phyloP scores from a whole-genome alignment of 2,329 filamentous ascomycete species.

The Aspergillus sp. region DNA sequence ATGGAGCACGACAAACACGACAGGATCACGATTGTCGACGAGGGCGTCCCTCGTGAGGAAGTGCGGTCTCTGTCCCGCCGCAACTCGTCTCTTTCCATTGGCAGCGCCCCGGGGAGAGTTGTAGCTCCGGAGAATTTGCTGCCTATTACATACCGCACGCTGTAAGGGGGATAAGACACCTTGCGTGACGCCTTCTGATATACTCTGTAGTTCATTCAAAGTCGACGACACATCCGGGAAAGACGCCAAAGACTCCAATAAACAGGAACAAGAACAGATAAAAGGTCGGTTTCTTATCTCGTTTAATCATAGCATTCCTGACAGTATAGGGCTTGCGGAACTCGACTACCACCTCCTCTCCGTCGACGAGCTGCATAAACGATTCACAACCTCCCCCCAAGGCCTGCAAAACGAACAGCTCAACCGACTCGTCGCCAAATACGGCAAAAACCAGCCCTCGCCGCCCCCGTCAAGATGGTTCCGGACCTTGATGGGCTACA shows the following conservation, averaged over 20 bases:
- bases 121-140: conserved; percentile 4
- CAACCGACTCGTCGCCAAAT: conserved; percentile 54
- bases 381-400: conserved; percentile 57
- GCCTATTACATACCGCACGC: conserved; percentile 6
- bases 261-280: neutral
- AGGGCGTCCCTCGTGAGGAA: neutral
- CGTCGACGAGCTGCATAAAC: conserved; percentile 57
- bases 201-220: neutral
- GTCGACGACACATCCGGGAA: neutral
- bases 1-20: neutral
- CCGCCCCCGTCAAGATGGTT: conserved; percentile 62
- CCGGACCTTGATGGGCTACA: conserved; percentile 63
- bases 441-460: conserved; percentile 68
- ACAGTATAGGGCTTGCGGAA: conserved; percentile 52
- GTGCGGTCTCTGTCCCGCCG: neutral
- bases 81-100: conserved; percentile 1
- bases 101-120: conserved; percentile 1
- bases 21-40: neutral
- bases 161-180: neutral
- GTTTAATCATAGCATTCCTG: neutral
- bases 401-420: conserved; percentile 64
- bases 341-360: conserved; percentile 65
- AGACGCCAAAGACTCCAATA: neutral
- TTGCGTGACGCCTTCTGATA: neutral
- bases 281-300: neutral